phyloP scores from a whole-genome alignment of 2,329 filamentous ascomycete genomes.

The Aspergillus sclerotialis region DNA sequence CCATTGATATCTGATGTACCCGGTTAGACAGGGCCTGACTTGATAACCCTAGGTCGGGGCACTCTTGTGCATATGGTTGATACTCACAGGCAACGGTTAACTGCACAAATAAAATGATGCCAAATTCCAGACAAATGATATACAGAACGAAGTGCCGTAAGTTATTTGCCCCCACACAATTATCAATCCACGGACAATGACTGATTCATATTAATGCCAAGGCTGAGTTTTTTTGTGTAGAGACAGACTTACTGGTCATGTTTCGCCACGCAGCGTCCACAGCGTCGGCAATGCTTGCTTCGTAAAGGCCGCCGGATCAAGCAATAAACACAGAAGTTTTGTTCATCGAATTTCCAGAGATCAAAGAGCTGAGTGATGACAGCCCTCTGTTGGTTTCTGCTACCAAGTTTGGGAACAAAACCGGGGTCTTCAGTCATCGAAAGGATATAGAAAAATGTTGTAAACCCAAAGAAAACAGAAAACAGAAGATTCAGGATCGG shows the following conservation, averaged over 20 bases:
- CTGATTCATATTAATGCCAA: constrained; percentile 39
- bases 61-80: constrained; percentile 1
- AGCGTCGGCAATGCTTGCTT: constrained; percentile 92
- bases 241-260: constrained; percentile 75
- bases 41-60: no score
- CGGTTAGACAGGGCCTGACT: no score
- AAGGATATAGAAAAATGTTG: constrained; percentile 76
- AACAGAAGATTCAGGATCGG: constrained; percentile 77
- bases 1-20: constrained; percentile 56
- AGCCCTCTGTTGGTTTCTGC: constrained; percentile 81
- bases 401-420: constrained; percentile 83
- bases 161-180: constrained; percentile 93
- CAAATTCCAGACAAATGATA: constrained; percentile 67
- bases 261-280: constrained; percentile 86
- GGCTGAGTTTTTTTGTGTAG: not conserved
- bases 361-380: constrained; percentile 81
- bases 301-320: constrained; percentile 89
- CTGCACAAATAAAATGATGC: constrained; percentile 65
- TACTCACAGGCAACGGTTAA: constrained; percentile 65
- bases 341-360: constrained; percentile 84
- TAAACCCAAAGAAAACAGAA: constrained; percentile 55
- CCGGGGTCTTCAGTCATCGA: constrained; percentile 87
- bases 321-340: constrained; percentile 88
- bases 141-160: constrained; percentile 94
- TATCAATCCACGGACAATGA: constrained; percentile 97